Base-by-base conservation (phyloP, 805 yeast genomes). In the Dipodascopsis tothii region DNA sequence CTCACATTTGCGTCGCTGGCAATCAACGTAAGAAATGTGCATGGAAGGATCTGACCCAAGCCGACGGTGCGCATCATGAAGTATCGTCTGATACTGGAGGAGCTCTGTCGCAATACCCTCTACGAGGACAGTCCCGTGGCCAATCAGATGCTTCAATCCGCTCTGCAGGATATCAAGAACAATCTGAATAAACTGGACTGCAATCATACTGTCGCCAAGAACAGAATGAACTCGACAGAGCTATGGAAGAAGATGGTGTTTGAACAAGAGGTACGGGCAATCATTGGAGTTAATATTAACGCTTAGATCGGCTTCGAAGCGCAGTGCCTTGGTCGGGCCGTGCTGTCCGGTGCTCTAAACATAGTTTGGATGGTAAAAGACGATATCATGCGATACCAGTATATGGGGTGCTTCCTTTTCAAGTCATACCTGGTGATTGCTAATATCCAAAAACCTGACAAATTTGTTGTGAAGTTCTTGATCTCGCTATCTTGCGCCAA, bases 341-440 rank as follows among this genome's bases (percentile, higher is more conserved):
- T 36, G 4, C 38, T 50, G 3, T 45, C 51, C 21, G 54, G 54
- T 5, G 49, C 54, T 5, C 22, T 50, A n/a, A 50, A 50, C 30
- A 41, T 32, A 9, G 39, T 44, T 7, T 50, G 54, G 54, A 45
- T 41, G 35, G 42, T 39, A 9, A 25, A 28, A 4, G 53, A 44
- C 18, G 46, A 30, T 23, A 25, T 34, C 21, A 14, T 23, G n/a
- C 33, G 47, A 3, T 37, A 43, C 5, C 44, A 44, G 22, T 50
- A 50, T 19, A 32, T 39, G 27, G 53, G 43, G 6, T 42, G 40
- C 5, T 46, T 47, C 22, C 37, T 50, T 39, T 50, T 50, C 43
- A 48, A 50, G 35, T 48, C 50, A 6, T 41, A 45, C 35, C 33
- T 48, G 11, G 44, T 50, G 6, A 18, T 50, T 7, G 49, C 50